Percentiles rank a stretch among this genome's conserved stretches.
Conservation (phyloP, 2,329 filamentous ascomycete species). For the Hypomyces rosellus region DNA sequence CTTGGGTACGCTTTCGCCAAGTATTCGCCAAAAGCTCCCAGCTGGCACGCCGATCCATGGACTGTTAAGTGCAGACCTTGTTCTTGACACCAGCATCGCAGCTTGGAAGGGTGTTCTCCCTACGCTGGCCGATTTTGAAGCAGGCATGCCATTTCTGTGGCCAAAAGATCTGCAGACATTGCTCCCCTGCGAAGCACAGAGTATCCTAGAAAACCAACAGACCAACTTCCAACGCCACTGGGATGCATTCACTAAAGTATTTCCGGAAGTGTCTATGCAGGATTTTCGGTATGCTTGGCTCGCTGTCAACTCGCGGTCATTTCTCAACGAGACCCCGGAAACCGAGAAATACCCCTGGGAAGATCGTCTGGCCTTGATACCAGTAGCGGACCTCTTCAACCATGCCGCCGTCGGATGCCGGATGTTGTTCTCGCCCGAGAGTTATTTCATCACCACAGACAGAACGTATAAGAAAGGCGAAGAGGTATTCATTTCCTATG, state of each 20-base stretch:
- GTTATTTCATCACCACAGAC: conserved; percentile 2
- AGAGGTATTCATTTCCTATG: conserved; percentile 66
- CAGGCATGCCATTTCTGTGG: conserved; percentile 39
- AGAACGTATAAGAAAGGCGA: conserved; percentile 38
- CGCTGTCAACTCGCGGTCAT: conserved; percentile 7
- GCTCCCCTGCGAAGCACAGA: conserved; percentile 38
- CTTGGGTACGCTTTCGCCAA: conserved; percentile 49
- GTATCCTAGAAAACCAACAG: conserved; percentile 48
- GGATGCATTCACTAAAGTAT: conserved; percentile 25
- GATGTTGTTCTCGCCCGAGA: not conserved
- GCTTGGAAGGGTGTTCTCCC: conserved; percentile 66
- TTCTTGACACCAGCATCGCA: conserved; percentile 45
- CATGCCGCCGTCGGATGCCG: conserved; percentile 4
- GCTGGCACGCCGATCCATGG: conserved; percentile 59
- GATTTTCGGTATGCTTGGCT: conserved; percentile 6
- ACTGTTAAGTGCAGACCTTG: conserved; percentile 63
- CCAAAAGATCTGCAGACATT: conserved; percentile 36
- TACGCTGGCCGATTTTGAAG: conserved; percentile 49
- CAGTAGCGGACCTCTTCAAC: conserved; percentile 10
- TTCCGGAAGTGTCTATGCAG: conserved; percentile 24
- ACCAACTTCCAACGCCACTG: conserved; percentile 36
- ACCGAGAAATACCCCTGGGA: conserved; percentile 11
- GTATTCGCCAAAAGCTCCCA: conserved; percentile 47
- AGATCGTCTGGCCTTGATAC: conserved; percentile 6
- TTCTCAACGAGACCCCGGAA: conserved; percentile 5